Conservation (phyloP, 306 rosid species). For the Citrullus amarus region DNA sequence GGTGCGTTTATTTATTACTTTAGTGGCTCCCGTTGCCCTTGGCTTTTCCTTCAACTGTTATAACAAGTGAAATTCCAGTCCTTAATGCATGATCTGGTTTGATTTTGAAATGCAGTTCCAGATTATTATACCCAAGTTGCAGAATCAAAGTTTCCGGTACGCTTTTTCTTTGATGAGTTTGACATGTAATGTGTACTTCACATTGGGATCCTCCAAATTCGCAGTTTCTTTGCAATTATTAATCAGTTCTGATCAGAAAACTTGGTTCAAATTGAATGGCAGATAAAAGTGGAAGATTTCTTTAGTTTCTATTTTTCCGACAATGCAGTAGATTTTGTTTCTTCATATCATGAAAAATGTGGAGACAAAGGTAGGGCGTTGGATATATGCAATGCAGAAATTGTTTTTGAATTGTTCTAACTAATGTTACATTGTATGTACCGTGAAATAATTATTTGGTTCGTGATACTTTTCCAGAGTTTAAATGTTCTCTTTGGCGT, state of each 20-base stretch:
- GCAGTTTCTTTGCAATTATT: neutral
- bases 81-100: constrained; percentile 21
- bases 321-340: constrained; percentile 38
- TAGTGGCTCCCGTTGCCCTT: neutral
- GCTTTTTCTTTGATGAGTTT: constrained; percentile 10
- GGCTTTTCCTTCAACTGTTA: neutral
- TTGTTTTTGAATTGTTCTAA: neutral
- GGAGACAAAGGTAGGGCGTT: constrained; percentile 77
- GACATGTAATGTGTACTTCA: neutral
- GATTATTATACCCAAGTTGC: constrained; percentile 67
- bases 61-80: neutral
- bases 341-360: constrained; percentile 56
- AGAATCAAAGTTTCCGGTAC: constrained; percentile 79
- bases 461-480: constrained; percentile 37
- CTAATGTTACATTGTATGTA: neutral
- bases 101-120: constrained; percentile 44
- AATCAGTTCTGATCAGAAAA: neutral
- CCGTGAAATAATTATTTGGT: neutral
- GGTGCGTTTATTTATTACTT: neutral
- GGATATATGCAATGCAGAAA: constrained; percentile 2
- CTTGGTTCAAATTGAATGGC: constrained; percentile 26
- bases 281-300: constrained; percentile 82
- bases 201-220: neutral
- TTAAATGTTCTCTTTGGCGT: constrained; percentile 54
- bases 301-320: constrained; percentile 69